These are phyloP conservation scores for Globisporangium emineosum DNA, from an alignment of 352 stramenopile species.

Conservation along the genomic window DNA sequence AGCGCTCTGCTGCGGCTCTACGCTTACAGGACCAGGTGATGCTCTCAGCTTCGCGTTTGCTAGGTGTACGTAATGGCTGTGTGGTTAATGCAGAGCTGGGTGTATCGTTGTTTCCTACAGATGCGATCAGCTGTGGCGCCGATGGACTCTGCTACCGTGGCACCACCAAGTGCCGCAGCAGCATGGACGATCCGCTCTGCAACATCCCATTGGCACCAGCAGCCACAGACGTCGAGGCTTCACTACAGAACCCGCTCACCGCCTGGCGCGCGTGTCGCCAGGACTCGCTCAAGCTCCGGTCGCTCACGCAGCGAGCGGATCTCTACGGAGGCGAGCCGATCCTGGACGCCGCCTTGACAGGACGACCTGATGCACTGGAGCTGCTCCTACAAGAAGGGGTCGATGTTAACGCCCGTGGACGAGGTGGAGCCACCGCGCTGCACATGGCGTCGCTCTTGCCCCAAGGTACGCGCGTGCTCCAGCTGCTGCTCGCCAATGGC, in stretches of 20 bases:
- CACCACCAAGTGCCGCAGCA: slow-evolving; percentile 23
- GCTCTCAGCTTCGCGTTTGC: not conserved
- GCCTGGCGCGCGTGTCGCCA: slow-evolving; percentile 25
- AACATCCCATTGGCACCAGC: slow-evolving; percentile 18
- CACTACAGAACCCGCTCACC: not conserved
- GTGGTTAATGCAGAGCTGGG: not conserved
- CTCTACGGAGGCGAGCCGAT: slow-evolving; percentile 24
- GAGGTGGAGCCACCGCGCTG: slow-evolving; percentile 21
- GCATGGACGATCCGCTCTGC: slow-evolving; percentile 34
- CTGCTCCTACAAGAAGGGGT: slow-evolving; percentile 21
- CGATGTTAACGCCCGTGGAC: slow-evolving; percentile 17
- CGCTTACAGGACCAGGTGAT: slow-evolving; percentile 21
- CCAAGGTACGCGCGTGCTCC: slow-evolving; percentile 12
- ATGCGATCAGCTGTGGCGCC: slow-evolving; percentile 24
- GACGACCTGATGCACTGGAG: slow-evolving; percentile 17
- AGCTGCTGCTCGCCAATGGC: slow-evolving; percentile 24
- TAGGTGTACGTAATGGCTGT: not conserved
- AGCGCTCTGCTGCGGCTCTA: slow-evolving; percentile 26
- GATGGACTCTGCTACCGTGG: slow-evolving; percentile 28
- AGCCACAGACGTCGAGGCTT: not conserved
- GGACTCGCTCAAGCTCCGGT: slow-evolving; percentile 23
- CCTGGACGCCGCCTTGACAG: slow-evolving; percentile 18
- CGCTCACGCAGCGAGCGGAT: slow-evolving; percentile 16
- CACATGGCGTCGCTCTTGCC: slow-evolving; percentile 17
- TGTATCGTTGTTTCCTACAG: not conserved